Evolutionary conservation across 768 basidiomycete species (phyloP), one percentile per base, ranked within the genome.

Genomic region (Agrocybe praecox): DNA sequence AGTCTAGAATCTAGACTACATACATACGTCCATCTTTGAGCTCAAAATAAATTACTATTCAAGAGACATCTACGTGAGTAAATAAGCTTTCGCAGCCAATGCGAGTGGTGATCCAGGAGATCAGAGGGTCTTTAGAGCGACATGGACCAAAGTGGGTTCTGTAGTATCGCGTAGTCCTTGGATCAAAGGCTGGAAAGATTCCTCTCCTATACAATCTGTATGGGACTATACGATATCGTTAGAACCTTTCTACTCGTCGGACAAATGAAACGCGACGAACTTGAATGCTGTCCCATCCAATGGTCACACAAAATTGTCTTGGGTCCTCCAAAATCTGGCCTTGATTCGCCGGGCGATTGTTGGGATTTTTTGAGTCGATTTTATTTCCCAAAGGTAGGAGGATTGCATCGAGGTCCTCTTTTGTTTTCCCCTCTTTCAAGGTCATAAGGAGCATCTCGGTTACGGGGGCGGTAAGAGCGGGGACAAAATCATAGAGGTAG

Each of bases 251-350:
- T 18, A 14, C 18, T 9, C 19, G 10, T 9, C 19, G 10, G n/a
- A 12, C 22, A 18, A 26, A 19, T 4, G 42, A 46, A 14, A 17
- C 22, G 2, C 10, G 2, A 29, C 55, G 36, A 19, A 63, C 66
- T 52, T 63, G 58, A 11, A 55, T 44, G 11, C 57, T 58, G 33
- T 63, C 61, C 66, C 66, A 67, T 23, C 66, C 66, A 23, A 56
- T 49, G 14, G 60, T 42, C 8, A 62, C 36, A 17, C 50, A 54
- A n/a, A 52, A 51, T 45, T 40, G 51, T 19, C 54, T 44, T 15
- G 46, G 46, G 11, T 62, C 60, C 55, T 67, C 62, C 22, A 51
- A 17, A 11, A 59, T 57, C 22, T 57, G 49, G 12, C 63, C 62
- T 60, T 60, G 63, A 2, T 56, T 55, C 21, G 55, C 53, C 19